Evolutionary conservation across 2,329 filamentous ascomycete species (phyloP).

Genomic region (Diaporthe eres): DNA sequence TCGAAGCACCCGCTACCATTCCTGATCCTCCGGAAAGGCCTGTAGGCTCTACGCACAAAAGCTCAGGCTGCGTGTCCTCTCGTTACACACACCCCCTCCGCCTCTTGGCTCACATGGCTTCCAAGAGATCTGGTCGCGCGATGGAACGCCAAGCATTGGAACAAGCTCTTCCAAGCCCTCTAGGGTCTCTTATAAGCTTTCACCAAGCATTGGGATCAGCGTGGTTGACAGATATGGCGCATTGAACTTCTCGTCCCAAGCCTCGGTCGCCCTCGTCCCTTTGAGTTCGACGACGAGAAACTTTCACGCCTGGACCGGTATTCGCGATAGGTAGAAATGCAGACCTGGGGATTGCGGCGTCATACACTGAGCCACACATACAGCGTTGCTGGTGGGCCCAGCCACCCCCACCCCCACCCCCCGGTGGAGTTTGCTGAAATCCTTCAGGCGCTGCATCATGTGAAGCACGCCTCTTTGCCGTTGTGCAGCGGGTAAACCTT

Average conservation of each 20-base stretch:
- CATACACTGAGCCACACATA: not conserved
- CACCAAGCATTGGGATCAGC: constrained; percentile 17
- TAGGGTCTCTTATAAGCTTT: constrained; percentile 3
- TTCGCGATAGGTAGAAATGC: not conserved
- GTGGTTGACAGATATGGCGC: not conserved
- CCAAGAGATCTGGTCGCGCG: not conserved
- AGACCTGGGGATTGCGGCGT: too few species aligned
- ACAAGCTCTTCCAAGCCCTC: constrained; percentile 19
- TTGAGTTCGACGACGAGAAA: not conserved
- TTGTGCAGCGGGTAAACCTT: too few species aligned
- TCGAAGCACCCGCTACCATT: not conserved
- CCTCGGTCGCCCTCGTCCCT: not conserved
- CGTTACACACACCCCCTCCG: not conserved
- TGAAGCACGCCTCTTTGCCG: not conserved
- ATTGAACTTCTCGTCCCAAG: not conserved
- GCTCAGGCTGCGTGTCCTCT: not conserved
- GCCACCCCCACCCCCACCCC: not conserved
- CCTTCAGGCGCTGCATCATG: not conserved
- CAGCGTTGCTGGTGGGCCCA: not conserved
- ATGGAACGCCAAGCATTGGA: constrained; percentile 15
- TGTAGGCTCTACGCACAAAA: not conserved
- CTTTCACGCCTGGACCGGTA: too few species aligned
- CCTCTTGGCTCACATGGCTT: not conserved
- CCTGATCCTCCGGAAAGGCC: not conserved
- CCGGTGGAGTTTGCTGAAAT: not conserved